phyloP scores from a whole-genome alignment of 192 early-diverging fungal species.

The Powellomyces hirtus region DNA sequence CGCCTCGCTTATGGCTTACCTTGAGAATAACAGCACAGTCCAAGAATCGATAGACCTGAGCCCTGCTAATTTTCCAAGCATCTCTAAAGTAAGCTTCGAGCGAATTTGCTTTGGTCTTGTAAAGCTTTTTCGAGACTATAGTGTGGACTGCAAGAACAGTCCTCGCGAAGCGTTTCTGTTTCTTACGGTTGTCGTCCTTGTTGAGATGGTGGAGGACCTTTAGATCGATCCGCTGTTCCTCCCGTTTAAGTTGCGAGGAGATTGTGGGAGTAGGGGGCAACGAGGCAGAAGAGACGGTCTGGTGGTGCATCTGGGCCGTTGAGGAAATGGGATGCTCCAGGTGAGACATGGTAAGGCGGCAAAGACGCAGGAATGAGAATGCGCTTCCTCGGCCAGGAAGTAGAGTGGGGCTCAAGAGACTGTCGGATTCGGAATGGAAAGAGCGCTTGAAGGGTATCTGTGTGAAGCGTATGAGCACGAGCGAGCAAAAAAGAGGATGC shows the following conservation, averaged over 20 bases:
- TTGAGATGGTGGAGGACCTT: conserved; percentile 35
- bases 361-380: too few relatives aligned
- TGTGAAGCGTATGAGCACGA: too few relatives aligned
- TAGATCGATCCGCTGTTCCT: conserved; percentile 37
- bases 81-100: conserved; percentile 47
- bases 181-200: conserved; percentile 32
- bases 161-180: conserved; percentile 36
- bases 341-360: too few relatives aligned
- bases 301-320: too few relatives aligned
- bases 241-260: conserved; percentile 19
- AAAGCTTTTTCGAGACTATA: conserved; percentile 45
- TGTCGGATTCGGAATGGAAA: too few relatives aligned
- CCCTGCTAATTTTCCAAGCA: conserved; percentile 49
- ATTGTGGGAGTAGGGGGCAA: conserved; percentile 2
- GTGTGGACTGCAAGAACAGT: conserved; percentile 41
- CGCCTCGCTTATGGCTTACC: conserved; percentile 25
- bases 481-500: too few relatives aligned
- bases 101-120: conserved; percentile 34
- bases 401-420: too few relatives aligned
- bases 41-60: conserved; percentile 52
- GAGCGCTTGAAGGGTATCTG: too few relatives aligned
- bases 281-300: too few relatives aligned
- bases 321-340: too few relatives aligned
- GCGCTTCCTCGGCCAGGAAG: too few relatives aligned
- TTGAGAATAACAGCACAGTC: conserved; percentile 48